These are phyloP conservation scores for Collybia sordida DNA, from an alignment of 768 basidiomycete species.

Conservation along the genomic window DNA sequence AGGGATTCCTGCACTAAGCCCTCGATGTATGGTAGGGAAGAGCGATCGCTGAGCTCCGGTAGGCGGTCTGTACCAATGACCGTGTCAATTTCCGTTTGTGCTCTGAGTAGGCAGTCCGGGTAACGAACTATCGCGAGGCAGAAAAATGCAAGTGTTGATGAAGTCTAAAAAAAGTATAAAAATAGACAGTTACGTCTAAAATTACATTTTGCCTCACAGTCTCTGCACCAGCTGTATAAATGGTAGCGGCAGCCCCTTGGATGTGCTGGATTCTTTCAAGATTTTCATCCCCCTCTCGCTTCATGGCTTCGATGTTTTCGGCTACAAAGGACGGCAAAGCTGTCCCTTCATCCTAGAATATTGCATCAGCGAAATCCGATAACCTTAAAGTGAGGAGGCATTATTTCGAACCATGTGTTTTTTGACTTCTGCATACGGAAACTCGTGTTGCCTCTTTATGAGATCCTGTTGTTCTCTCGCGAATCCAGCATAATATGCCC, in stretches of 20 bases:
- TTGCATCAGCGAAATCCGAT: neutral
- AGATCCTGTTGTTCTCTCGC: constrained; percentile 13
- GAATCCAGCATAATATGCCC: constrained; percentile 19
- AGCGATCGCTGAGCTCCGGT: constrained; percentile 30
- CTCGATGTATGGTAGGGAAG: constrained; percentile 34
- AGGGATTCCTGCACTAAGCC: constrained; percentile 24
- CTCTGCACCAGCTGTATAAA: constrained; percentile 30
- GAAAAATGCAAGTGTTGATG: constrained; percentile 28
- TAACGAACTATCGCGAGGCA: constrained; percentile 37
- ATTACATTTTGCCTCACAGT: constrained; percentile 23
- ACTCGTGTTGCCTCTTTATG: constrained; percentile 22
- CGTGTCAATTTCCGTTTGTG: constrained; percentile 40
- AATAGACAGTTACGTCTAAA: neutral
- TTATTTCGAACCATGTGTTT: constrained; percentile 27
- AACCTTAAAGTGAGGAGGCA: neutral
- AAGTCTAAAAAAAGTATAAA: constrained; percentile 22
- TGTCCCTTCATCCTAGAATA: constrained; percentile 14
- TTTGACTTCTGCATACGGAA: constrained; percentile 28
- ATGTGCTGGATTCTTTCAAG: constrained; percentile 12
- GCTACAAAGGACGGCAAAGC: constrained; percentile 21
- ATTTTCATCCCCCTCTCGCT: neutral
- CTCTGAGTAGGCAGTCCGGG: constrained; percentile 32
- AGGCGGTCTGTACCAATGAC: constrained; percentile 34
- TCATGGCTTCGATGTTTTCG: constrained; percentile 12
- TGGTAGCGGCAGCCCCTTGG: constrained; percentile 14